Conservation (phyloP, 495 filamentous ascomycete species). For the Penicillium roqueforti region DNA sequence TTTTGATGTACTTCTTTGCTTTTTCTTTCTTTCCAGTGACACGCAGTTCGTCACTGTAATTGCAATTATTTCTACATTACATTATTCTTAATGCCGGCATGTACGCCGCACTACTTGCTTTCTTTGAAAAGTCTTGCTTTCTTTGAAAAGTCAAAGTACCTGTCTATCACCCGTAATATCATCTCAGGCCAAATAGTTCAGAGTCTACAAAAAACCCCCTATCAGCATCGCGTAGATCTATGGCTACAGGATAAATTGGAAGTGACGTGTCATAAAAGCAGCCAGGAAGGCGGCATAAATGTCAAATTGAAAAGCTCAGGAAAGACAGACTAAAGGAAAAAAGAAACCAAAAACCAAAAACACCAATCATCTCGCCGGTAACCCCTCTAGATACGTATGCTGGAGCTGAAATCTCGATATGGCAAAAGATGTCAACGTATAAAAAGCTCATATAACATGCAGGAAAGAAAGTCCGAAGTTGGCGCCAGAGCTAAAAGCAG, state of each 20-base stretch:
- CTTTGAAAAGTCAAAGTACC: no score
- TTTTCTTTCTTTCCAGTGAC: neutral
- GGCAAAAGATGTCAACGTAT: neutral
- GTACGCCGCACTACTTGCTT: neutral
- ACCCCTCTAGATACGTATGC: slow-evolving; percentile 1
- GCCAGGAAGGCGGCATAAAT: neutral
- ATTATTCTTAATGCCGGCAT: neutral
- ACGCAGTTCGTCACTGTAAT: neutral
- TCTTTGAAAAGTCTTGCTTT: neutral
- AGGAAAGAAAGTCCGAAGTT: neutral
- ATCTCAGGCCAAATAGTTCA: no score
- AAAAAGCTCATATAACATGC: neutral
- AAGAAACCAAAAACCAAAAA: neutral
- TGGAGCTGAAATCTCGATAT: neutral
- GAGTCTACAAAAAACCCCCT: no score
- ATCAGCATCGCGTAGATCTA: no score
- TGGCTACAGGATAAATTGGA: neutral
- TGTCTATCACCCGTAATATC: no score
- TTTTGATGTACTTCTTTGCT: neutral
- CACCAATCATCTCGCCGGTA: neutral
- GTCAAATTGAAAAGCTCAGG: neutral
- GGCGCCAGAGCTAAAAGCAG: neutral
- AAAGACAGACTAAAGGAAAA: neutral
- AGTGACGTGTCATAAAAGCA: neutral
- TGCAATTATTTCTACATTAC: neutral